A percentile compares a stretch with the other conserved stretches of the same genome.
These are phyloP conservation scores for Persicaria maculosa DNA, from an alignment of 148 eudicot species.

Conservation along the genomic window DNA sequence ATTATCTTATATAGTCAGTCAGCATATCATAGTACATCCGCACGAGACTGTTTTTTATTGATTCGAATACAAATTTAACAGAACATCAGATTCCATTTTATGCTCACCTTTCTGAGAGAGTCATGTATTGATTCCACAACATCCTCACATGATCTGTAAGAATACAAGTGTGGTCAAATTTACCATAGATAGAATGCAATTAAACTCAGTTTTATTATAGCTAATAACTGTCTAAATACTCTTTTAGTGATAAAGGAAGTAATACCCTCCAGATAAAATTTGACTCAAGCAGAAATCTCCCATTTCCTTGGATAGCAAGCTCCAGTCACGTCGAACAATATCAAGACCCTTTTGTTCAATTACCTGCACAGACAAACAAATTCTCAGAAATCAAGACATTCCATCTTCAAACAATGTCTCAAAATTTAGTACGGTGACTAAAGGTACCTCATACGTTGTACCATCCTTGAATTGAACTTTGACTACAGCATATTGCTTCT, in stretches of 20 bases:
- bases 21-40: not conserved
- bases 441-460: conserved; percentile 56
- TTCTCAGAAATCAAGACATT: no score
- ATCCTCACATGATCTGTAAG: conserved; percentile 87
- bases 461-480: conserved; percentile 79
- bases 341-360: no score
- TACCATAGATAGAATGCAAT: not conserved
- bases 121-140: conserved; percentile 91
- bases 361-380: no score
- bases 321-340: no score
- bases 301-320: no score
- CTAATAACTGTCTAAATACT: not conserved
- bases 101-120: conserved; percentile 70
- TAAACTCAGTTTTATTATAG: not conserved
- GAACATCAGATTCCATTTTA: conserved; percentile 1
- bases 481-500: conserved; percentile 97
- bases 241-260: conserved; percentile 7
- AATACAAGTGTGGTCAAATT: conserved; percentile 1
- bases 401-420: conserved; percentile 12
- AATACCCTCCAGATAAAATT: no score
- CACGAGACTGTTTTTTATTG: not conserved
- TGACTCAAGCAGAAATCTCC: no score
- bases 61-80: not conserved
- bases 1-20: not conserved
- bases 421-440: conserved; percentile 5